Percentiles rank a stretch among this genome's conserved stretches.
Conservation (phyloP, 352 stramenopile genomes). For the Pythium vanterpoolii region DNA sequence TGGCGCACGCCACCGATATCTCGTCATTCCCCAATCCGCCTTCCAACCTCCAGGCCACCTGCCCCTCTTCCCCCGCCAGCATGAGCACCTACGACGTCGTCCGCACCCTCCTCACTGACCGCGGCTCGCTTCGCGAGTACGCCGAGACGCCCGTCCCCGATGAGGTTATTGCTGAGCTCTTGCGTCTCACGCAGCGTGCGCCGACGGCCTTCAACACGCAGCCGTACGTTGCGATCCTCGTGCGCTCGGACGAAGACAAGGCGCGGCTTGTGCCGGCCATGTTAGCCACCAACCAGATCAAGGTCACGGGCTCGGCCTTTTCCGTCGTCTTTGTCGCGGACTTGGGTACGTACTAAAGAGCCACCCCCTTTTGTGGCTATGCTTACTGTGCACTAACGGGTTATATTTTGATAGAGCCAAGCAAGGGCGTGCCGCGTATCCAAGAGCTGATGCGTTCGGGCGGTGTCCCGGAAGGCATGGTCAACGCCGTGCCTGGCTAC, state of each 20-base stretch:
- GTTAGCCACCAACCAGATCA: conserved; percentile 29
- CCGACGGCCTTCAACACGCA: conserved; percentile 45
- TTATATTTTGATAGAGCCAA: conserved; percentile 39
- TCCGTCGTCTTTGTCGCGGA: conserved; percentile 76
- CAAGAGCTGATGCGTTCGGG: conserved; percentile 56
- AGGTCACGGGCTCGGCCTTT: conserved; percentile 62
- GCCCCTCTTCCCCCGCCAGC: conserved; percentile 2
- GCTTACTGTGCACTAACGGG: neutral
- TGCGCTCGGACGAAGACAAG: conserved; percentile 23
- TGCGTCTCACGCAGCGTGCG: conserved; percentile 28
- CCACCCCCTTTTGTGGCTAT: neutral
- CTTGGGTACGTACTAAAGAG: conserved; percentile 24
- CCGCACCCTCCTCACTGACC: conserved; percentile 19
- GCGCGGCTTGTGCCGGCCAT: conserved; percentile 29
- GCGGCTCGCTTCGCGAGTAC: conserved; percentile 21
- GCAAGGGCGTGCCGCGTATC: conserved; percentile 53
- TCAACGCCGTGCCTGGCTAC: conserved; percentile 23
- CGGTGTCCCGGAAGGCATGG: conserved; percentile 33
- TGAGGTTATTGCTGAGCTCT: conserved; percentile 24
- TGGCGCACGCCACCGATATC: neutral
- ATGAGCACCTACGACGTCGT: conserved; percentile 18
- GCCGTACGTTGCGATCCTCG: conserved; percentile 36
- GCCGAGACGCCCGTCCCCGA: conserved; percentile 20
- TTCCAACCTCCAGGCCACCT: neutral
- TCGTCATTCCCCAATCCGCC: conserved; percentile 16